Conservation (phyloP, 1,139 yeast species). For the Taphrina flavorubra region DNA sequence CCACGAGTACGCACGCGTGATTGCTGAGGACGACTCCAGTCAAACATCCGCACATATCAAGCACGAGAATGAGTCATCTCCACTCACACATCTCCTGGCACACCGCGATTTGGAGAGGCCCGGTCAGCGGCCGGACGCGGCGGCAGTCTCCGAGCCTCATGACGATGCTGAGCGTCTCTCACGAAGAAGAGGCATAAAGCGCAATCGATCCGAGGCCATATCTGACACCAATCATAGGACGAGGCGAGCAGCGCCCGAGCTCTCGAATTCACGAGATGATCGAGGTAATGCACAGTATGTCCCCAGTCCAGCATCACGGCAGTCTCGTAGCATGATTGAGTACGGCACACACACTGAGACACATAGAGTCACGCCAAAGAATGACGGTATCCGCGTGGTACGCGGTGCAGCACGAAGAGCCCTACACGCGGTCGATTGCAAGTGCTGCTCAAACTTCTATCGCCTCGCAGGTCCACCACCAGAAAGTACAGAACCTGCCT, state of each 20-base stretch:
- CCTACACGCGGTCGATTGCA: constrained; percentile 49
- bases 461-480: constrained; percentile 47
- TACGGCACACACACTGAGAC: constrained; percentile 48
- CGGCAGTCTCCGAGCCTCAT: background rate
- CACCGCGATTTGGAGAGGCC: background rate
- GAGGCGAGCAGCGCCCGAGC: background rate
- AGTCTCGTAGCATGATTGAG: constrained; percentile 44
- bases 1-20: background rate
- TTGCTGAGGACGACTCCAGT: constrained; percentile 5
- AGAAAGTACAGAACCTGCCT: constrained; percentile 44
- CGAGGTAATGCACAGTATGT: constrained; percentile 1
- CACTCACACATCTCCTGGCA: constrained; percentile 4
- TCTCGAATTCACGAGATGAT: background rate
- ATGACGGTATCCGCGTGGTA: constrained; percentile 46
- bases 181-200: background rate
- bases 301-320: background rate
- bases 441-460: constrained; percentile 48
- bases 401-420: constrained; percentile 48
- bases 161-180: background rate
- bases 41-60: constrained; percentile 6
- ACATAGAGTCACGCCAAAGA: constrained; percentile 44
- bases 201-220: constrained; percentile 7
- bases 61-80: background rate
- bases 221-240: background rate
- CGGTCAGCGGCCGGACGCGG: background rate